Base-by-base conservation (phyloP, 768 basidiomycete species). In the Tylopilus subfusipes region DNA sequence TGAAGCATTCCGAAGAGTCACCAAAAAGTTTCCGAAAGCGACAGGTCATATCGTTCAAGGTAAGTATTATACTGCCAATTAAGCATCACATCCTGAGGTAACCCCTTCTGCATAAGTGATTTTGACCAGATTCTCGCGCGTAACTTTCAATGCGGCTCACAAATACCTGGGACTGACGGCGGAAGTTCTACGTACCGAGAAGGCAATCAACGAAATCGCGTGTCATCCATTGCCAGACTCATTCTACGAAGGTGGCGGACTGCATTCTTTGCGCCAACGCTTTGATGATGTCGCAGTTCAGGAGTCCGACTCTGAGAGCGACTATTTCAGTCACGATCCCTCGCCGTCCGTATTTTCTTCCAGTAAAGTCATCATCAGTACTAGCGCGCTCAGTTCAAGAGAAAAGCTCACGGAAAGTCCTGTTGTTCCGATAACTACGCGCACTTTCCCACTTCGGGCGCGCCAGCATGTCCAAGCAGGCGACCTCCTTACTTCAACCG, bases 141-240 rank as follows among this genome's bases (percentile, higher is more conserved):
- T 98, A 12, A 99, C 97, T 0, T 98, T 99, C 76, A 91, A 88
- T 66, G 97, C 96, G 11, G 95, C 97, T 0, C 97, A 98, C 71
- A 89, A 88, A 64, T 99, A 97, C 68, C 83, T 99, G 7, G 97
- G 97, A 7, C 69, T 99, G 50, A 99, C 97, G 0, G 84, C 86
- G 18, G 97, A 99, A 71, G 91, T 98, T 5, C 84, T 99, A 33
- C 85, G 93, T 31, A 96, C 97, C 2, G 97, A 99, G 73, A 93
- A 97, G 66, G 90, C 91, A 0, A 96, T 99, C 68, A 99, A 99
- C 63, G 89, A 95, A 56, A 88, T 98, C 56, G 96, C 97, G 16
- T 95, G 93, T 48, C 93, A 98, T 69, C 97, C 97, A 2, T 77
- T 99, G 0, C 95, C 97, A 0, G 73, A 82, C 14, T 84, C 86